A percentile compares a stretch with the other conserved stretches of the same genome.
Conservation (phyloP, 179 eudicot species). For the Camellia oleifera region DNA sequence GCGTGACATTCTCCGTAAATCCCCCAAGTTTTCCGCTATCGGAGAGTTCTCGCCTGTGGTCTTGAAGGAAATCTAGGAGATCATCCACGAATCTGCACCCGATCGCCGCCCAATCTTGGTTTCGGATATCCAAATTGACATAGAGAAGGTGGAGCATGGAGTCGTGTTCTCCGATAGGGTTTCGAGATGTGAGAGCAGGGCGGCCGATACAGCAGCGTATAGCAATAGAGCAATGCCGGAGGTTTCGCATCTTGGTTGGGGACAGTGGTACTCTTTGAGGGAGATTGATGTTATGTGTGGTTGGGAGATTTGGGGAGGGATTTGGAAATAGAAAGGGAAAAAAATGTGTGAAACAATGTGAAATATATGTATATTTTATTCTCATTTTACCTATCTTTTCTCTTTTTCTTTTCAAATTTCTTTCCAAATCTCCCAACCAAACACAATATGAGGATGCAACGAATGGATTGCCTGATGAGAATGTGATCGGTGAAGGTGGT, state of each 20-base stretch:
- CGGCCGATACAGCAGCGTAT: constrained; percentile 35
- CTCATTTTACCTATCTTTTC: no score
- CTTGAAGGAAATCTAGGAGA: constrained; percentile 69
- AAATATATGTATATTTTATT: no score
- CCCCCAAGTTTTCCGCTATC: constrained; percentile 15
- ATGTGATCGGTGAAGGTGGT: constrained; percentile 96
- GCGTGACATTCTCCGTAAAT: neutral
- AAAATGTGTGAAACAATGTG: no score
- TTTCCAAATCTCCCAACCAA: no score
- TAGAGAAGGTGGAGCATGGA: constrained; percentile 69
- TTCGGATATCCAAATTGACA: constrained; percentile 70
- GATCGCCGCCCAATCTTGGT: constrained; percentile 29
- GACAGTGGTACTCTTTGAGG: constrained; percentile 77
- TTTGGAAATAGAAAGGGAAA: no score
- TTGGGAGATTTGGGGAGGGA: no score
- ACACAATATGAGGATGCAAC: constrained; percentile 41
- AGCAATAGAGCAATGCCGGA: constrained; percentile 54
- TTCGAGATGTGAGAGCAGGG: constrained; percentile 66
- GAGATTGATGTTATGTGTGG: constrained; percentile 39
- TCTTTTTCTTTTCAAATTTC: no score
- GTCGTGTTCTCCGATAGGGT: constrained; percentile 70
- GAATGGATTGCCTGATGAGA: constrained; percentile 62
- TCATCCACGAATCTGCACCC: constrained; percentile 25
- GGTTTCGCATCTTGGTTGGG: constrained; percentile 88
- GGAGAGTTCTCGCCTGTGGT: constrained; percentile 37